Conservation (phyloP, 2,329 filamentous ascomycete species). For the Xylaria hypoxylon region DNA sequence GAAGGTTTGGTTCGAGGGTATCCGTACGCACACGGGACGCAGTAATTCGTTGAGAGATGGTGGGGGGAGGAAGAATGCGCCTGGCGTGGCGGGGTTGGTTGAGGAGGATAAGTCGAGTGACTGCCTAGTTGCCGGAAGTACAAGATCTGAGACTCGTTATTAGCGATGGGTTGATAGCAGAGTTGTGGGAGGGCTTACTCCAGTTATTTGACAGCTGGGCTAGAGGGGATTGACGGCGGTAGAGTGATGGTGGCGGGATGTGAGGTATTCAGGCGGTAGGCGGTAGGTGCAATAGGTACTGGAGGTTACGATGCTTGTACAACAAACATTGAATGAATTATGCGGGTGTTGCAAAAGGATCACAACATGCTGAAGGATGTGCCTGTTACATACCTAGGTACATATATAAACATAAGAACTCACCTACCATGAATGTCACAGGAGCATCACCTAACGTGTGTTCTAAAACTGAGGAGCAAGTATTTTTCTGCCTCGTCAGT, state of each 20-base stretch:
- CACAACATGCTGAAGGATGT: background rate
- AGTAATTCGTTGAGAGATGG: background rate
- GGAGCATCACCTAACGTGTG: slow-evolving; percentile 10
- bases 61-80: background rate
- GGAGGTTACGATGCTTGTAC: background rate
- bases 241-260: background rate
- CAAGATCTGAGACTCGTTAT: background rate
- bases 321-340: background rate
- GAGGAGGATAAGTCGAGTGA: background rate
- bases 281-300: background rate
- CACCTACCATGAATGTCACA: slow-evolving; percentile 19
- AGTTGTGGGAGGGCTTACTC: background rate
- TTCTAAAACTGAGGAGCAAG: slow-evolving; percentile 5
- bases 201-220: background rate
- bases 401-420: background rate
- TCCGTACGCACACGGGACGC: background rate
- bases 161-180: background rate
- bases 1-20: background rate
- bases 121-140: background rate
- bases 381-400: background rate
- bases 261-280: background rate
- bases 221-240: background rate
- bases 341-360: background rate
- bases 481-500: slow-evolving; percentile 12
- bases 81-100: slow-evolving; percentile 7